Conservation (phyloP, 306 rosid species). For the Ormosia semicastrata region DNA sequence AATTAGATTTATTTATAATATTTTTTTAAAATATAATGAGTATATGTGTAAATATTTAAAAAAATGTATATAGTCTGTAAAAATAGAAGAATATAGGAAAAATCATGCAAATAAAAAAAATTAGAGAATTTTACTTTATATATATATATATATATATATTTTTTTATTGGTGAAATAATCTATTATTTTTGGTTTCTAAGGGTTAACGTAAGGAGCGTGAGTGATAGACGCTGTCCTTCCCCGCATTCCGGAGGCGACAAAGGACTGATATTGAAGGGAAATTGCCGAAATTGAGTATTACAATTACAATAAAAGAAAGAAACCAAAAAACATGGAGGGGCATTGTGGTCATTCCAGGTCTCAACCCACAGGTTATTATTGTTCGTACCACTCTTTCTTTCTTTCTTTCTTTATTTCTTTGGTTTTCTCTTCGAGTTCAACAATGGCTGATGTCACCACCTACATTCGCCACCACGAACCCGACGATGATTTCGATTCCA, state of each 20-base stretch:
- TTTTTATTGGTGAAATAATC: too few species aligned
- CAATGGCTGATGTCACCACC: slow-evolving; percentile 56
- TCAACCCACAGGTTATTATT: background rate
- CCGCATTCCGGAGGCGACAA: slow-evolving; percentile 6
- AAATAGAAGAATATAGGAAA: too few species aligned
- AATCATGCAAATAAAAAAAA: too few species aligned
- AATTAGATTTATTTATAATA: too few species aligned
- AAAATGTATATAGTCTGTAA: too few species aligned
- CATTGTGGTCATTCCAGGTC: background rate
- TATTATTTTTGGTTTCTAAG: background rate
- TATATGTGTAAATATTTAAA: too few species aligned
- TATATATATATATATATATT: too few species aligned
- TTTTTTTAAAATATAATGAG: too few species aligned
- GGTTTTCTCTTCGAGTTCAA: too few species aligned
- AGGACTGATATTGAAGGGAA: background rate
- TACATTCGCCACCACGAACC: slow-evolving; percentile 40
- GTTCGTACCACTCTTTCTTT: background rate
- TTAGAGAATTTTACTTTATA: too few species aligned
- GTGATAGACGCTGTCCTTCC: slow-evolving; percentile 24
- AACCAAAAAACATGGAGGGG: background rate
- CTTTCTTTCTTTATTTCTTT: background rate
- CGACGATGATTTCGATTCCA: slow-evolving; percentile 41
- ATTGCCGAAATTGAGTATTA: background rate
- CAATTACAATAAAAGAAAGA: background rate
- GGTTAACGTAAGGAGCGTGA: slow-evolving; percentile 11